Evolutionary conservation across 1,139 yeast species (phyloP), one percentile per base, ranked within the genome.

Genomic region (Suhomyces bolitotheri): DNA sequence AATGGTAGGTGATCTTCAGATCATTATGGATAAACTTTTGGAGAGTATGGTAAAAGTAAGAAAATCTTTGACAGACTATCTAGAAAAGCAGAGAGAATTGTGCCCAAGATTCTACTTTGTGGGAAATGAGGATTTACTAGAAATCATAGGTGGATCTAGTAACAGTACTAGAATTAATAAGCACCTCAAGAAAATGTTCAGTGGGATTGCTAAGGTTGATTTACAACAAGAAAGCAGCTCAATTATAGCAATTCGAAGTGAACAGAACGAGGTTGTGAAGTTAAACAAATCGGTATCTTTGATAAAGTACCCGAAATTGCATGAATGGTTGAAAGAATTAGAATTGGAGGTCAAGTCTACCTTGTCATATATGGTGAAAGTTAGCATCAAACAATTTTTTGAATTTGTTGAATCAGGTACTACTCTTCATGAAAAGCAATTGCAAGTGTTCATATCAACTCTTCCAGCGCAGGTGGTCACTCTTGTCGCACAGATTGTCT

Each of bases 41-140:
- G 87, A 80, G 1, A 70, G 82, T 23, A 65, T 90, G 26, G 53
- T 51, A 2, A 77, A 73, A 45, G 76, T 88, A 3, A 74, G 82
- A 36, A 76, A 73, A 36, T 82, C 96, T 0, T 68, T 92, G 12
- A 71, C 82, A 2, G 94, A 86, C 11, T 92, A 82, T 54, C 67
- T 90, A 31, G 97, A 90, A 49, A 76, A 73, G 29, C 96, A 90
- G 51, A 66, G 97, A 45, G 83, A 77, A 31, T 45, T 72, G 2
- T 90, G 84, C 50, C 92, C 96, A 0, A 69, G 97, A 29, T 84
- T 90, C 41, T 89, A 83, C 50, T 90, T 92, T 52, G 65, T 92
- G 25, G 97, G 97, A 5, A 92, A 92, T 53, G 96, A 89, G 45
- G 97, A 90, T 54, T 64, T 92, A 25, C 62, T 92, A 25, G 95